A percentile compares a stretch with the other conserved stretches of the same genome.
These are phyloP conservation scores for Soucietia sequanensis DNA, from an alignment of 805 yeast genomes.

Conservation along the genomic window DNA sequence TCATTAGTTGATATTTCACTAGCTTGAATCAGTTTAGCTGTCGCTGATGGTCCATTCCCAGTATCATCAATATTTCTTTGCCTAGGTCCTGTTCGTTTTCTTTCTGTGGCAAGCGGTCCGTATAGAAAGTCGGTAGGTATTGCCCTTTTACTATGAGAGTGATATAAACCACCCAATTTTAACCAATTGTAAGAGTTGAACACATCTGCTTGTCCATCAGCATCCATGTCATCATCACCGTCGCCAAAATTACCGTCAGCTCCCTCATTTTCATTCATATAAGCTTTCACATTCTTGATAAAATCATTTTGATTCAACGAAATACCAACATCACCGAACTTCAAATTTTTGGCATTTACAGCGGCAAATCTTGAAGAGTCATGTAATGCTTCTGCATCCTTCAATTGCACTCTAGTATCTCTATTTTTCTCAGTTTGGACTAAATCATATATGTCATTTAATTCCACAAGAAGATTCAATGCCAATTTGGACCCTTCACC, in stretches of 20 bases:
- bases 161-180: constrained; percentile 52
- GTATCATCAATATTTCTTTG: constrained; percentile 43
- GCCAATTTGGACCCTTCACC: constrained; percentile 58
- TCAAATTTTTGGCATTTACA: constrained; percentile 59
- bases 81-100: constrained; percentile 38
- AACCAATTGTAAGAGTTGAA: constrained; percentile 60
- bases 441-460: constrained; percentile 46
- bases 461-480: constrained; percentile 39
- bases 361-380: constrained; percentile 63
- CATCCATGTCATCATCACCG: constrained; percentile 10
- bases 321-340: constrained; percentile 55
- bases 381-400: constrained; percentile 63
- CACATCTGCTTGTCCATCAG: constrained; percentile 16
- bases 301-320: constrained; percentile 50
- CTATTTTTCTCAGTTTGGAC: constrained; percentile 34
- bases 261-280: constrained; percentile 18
- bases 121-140: constrained; percentile 58
- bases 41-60: constrained; percentile 36
- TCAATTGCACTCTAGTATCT: constrained; percentile 35
- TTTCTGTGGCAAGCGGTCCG: constrained; percentile 69
- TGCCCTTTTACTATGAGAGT: constrained; percentile 46
- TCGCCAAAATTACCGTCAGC: constrained; percentile 15
- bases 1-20: constrained; percentile 49
- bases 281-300: constrained; percentile 33
- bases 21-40: constrained; percentile 56